phyloP scores from a whole-genome alignment of 148 eudicot species.

The Oxyria digyna region DNA sequence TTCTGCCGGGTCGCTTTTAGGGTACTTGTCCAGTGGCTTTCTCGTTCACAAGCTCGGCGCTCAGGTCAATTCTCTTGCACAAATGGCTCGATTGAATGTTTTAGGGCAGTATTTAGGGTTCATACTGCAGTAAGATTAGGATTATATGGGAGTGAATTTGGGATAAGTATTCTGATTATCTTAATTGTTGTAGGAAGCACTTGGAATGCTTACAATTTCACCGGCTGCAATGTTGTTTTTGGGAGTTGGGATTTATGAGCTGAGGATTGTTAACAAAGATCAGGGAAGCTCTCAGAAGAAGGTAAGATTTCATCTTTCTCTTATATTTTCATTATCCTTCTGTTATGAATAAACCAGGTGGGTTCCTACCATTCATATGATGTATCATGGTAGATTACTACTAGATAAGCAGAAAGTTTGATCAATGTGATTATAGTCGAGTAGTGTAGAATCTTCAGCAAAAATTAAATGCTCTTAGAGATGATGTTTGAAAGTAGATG shows the following conservation, averaged over 20 bases:
- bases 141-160: background rate
- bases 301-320: constrained; percentile 13
- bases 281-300: constrained; percentile 14
- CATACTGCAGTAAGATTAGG: too few relatives aligned
- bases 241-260: constrained; percentile 45
- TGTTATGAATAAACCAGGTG: background rate
- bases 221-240: constrained; percentile 26
- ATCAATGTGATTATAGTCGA: too few relatives aligned
- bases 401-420: too few relatives aligned
- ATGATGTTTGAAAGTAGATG: too few relatives aligned
- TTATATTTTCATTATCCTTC: background rate
- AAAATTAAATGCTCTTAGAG: too few relatives aligned
- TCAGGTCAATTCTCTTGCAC: constrained; percentile 26
- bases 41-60: constrained; percentile 52
- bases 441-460: too few relatives aligned
- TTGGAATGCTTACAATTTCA: constrained; percentile 41
- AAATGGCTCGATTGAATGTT: background rate
- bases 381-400: background rate
- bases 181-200: constrained; percentile 27
- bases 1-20: constrained; percentile 44
- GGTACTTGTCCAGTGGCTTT: constrained; percentile 40
- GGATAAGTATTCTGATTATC: background rate
- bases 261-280: constrained; percentile 11
- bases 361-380: background rate
- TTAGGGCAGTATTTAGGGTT: too few relatives aligned